Base-by-base conservation (phyloP, 2,329 filamentous ascomycete species). In the Mollisiaceae sp. region DNA sequence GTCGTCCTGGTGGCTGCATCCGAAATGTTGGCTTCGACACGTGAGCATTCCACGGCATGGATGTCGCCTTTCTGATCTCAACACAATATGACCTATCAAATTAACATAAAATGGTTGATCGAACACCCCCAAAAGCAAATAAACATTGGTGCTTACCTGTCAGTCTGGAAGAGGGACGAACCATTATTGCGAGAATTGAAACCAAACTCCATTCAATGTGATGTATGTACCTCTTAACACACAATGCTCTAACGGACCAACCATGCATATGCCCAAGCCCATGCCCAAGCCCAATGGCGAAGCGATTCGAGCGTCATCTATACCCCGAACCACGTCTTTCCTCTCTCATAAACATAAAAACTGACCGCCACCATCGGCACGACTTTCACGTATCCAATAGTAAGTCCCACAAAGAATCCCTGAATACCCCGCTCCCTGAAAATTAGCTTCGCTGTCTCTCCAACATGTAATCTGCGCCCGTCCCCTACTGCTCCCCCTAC, bases 401-500 rank as follows among this genome's bases (percentile, higher is more conserved):
- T 92, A 76, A 99, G 80, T 0, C 95, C 95, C 12, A 98, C 90
- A 78, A 93, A 99, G 81, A 97, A 98, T 0, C 95, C 95, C 59
- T 85, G 83, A 65, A 89, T 79, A 0, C 95, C 95, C 64, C 84
- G 85, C 79, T 97, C 93, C 55, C 84, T 81, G 71, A 88, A 88
- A 69, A 99, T 95, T 75, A 88, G 85, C 69, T 79, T 81, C 2
- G 89, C 89, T 0, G 94, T 97, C 79, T 98, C 94, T 18, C 82
- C 80, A 69, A 99, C 92, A 59, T 88, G 83, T 55, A 97, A 79
- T 55, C 91, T 83, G 72, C 88, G 92, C 0, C 94, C 94, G 76
- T 98, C 94, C 1, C 95, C 95, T 0, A 98, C 93, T 0, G 94
- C 94, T 12, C 94, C 95, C 57, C 93, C 92, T 15, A 99, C 95